Conservation (phyloP, 345 rosid species). For the Tarenaya hassleriana region DNA sequence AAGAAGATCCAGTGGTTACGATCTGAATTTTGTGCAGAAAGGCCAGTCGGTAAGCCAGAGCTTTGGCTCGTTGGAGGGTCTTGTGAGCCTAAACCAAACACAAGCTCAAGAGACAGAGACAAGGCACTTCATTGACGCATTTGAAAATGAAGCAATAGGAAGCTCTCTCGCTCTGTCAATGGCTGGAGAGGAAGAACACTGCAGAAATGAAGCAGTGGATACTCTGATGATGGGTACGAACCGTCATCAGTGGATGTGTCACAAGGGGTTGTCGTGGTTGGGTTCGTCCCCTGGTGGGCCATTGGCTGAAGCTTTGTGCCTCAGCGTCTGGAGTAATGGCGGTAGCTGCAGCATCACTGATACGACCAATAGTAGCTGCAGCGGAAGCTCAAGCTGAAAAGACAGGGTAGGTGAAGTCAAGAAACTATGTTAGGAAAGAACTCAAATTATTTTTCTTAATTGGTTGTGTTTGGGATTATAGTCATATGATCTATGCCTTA, state of each 20-base stretch:
- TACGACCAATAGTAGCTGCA: conserved; percentile 29
- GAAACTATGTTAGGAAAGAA: too few relatives aligned
- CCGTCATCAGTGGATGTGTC: conserved; percentile 26
- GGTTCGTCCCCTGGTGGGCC: conserved; percentile 37
- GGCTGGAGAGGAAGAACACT: conserved; percentile 32
- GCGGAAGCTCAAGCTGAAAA: conserved; percentile 27
- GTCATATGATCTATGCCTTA: too few relatives aligned
- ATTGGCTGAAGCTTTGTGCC: conserved; percentile 42
- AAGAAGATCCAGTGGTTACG: conserved; percentile 11
- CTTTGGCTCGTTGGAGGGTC: conserved; percentile 29
- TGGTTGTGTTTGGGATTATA: too few relatives aligned
- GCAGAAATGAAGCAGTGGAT: conserved; percentile 29
- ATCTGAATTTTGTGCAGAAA: conserved; percentile 25
- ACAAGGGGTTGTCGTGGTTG: conserved; percentile 32
- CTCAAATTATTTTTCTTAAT: too few relatives aligned
- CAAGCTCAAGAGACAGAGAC: conserved; percentile 54
- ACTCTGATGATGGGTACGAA: conserved; percentile 24
- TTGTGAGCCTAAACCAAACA: conserved; percentile 27
- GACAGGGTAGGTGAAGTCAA: too few relatives aligned
- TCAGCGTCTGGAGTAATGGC: conserved; percentile 31
- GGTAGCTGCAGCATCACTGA: conserved; percentile 20
- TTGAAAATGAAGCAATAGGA: conserved; percentile 35
- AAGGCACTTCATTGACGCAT: conserved; percentile 53
- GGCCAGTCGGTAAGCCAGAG: conserved; percentile 32
- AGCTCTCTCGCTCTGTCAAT: conserved; percentile 57